phyloP scores from a whole-genome alignment of 345 rosid genomes.

The Cardiospermum halicacabum region DNA sequence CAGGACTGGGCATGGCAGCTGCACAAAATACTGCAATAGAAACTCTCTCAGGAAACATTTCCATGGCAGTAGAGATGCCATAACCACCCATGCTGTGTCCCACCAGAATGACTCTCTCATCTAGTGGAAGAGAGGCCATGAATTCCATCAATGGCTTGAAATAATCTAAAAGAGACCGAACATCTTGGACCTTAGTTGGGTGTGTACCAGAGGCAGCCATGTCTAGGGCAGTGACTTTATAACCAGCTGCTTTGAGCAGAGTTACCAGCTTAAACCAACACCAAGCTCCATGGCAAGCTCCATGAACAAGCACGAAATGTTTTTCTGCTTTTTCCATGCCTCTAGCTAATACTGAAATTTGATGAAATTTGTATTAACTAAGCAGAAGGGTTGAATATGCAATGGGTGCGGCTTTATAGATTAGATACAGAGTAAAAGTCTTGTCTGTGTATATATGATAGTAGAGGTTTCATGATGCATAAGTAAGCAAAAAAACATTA shows the following conservation, averaged over 20 bases:
- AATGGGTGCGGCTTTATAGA: too few relatives aligned
- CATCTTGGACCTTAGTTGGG: slow-evolving; percentile 21
- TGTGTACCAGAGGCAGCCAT: slow-evolving; percentile 28
- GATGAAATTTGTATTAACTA: too few relatives aligned
- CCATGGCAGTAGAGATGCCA: slow-evolving; percentile 34
- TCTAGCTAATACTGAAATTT: not conserved
- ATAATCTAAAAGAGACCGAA: slow-evolving; percentile 24
- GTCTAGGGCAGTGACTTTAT: slow-evolving; percentile 28
- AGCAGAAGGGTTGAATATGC: too few relatives aligned
- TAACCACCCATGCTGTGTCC: slow-evolving; percentile 39
- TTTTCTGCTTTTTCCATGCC: not conserved
- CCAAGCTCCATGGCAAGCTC: slow-evolving; percentile 34
- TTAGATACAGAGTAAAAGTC: too few relatives aligned
- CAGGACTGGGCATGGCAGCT: slow-evolving; percentile 31
- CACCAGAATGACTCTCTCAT: slow-evolving; percentile 36
- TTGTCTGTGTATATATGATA: too few relatives aligned
- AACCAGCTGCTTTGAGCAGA: slow-evolving; percentile 20
- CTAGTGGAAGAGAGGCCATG: slow-evolving; percentile 23
- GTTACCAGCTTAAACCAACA: slow-evolving; percentile 34
- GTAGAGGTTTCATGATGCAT: too few relatives aligned
- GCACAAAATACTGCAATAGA: slow-evolving; percentile 26
- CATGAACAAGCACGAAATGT: slow-evolving; percentile 26
- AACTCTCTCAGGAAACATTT: slow-evolving; percentile 36
- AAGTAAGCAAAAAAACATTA: too few relatives aligned
- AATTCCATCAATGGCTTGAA: slow-evolving; percentile 31